Base-by-base conservation (phyloP, 1,139 yeast species). In the Hyphopichia wangnamkhiaoensis region DNA sequence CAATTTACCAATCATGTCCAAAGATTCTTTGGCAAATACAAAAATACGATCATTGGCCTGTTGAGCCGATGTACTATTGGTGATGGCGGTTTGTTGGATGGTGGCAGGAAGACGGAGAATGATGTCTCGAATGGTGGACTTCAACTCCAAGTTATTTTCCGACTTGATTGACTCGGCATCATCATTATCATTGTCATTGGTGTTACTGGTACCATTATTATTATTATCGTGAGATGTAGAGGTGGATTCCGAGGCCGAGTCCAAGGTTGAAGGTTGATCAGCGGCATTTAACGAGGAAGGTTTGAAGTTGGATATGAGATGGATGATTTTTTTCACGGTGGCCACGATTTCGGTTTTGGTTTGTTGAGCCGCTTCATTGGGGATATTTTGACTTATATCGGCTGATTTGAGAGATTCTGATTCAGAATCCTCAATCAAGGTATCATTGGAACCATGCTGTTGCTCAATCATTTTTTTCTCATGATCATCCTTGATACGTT, bases 291-390 rank as follows among this genome's bases (percentile, higher is more conserved):
- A 53, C 1, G 74, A 56, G 4, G 96, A 95, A 1, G 96, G 95
- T 54, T 86, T 87, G 52, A 89, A 89, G 49, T 86, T 87, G 5
- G 97, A 87, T 12, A 93, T 85, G 30, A 93, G 80, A 32, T 82
- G 80, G 31, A 91, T 90, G 37, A 91, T 89, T 58, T 90, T 91
- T 59, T 89, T 87, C 19, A 93, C 91, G 0, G 97, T 93, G 4
- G 86, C 77, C 7, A 91, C 83, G 30, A 93, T 88, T 53, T 93
- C 98, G 45, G 82, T 79, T 50, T 87, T 86, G 33, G 93, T 73
- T 43, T 80, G 75, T 37, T 60, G 64, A 2, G 65, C 63, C n/a
- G 55, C 60, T 28, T 52, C 56, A 9, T 50, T 47, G 13, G 46
- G 32, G 14, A 28, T 14, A n/a, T n/a, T n/a, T n/a, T n/a, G n/a